Conservation (phyloP, 257 asterid species). For the Knoxia roxburghii region DNA sequence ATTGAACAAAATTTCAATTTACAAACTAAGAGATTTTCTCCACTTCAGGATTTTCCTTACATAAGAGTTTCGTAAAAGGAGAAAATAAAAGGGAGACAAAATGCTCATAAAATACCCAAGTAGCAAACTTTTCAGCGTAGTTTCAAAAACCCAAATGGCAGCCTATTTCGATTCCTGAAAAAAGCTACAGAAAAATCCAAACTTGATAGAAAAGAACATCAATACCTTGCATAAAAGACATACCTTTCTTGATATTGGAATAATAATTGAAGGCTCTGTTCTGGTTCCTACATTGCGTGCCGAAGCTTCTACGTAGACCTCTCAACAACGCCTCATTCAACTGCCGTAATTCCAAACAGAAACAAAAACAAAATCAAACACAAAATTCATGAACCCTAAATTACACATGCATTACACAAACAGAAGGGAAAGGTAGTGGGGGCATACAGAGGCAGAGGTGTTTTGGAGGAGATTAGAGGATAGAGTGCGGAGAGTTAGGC, state of each 20-base stretch:
- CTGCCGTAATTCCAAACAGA: conserved; percentile 22
- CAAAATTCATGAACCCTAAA: not conserved
- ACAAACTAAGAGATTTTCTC: not conserved
- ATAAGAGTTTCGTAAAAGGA: not conserved
- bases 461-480: conserved; percentile 13
- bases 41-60: not conserved
- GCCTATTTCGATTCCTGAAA: not conserved
- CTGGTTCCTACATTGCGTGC: conserved; percentile 35
- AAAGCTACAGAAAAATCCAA: not conserved
- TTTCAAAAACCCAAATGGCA: not conserved
- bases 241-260: conserved; percentile 42
- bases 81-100: not conserved
- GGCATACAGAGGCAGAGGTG: conserved; percentile 16
- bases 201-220: not conserved
- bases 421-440: not conserved
- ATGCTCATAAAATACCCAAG: not conserved
- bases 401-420: not conserved
- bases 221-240: not conserved
- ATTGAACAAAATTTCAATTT: not conserved
- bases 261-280: conserved; percentile 20
- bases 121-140: not conserved
- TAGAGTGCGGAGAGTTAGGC: conserved; percentile 20
- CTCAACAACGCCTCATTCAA: conserved; percentile 31
- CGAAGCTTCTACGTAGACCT: conserved; percentile 45
- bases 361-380: not conserved